Evolutionary conservation across 2,329 filamentous ascomycete species (phyloP), one percentile per base, ranked within the genome.

Genomic region (Penicillium sp.): DNA sequence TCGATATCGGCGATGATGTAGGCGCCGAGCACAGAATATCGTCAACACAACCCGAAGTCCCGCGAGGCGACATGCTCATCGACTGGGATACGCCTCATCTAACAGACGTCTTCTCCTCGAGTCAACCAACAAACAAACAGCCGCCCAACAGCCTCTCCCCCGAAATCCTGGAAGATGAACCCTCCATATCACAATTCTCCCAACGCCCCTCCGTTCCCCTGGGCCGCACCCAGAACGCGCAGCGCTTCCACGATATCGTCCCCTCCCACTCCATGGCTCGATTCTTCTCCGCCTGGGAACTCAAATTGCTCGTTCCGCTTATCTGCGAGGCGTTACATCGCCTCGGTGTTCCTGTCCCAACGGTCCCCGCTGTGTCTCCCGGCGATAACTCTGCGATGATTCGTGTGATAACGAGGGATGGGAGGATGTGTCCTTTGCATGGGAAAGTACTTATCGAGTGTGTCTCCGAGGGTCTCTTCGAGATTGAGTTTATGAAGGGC

Each of bases 401-500:
- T 65, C 89, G 90, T 67, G 85, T 99, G 64, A 89, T 90, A 74
- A 90, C 91, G 47, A 76, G 86, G 81, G 77, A 83, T 90, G 66
- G 85, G 80, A 67, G 80, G 66, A 71, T 79, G 71, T 77, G 80
- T 65, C 72, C 75, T 5, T 65, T 82, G 2, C 77, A 79, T 44
- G 80, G 80, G 4, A 80, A 80, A 38, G 77, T 82, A 9, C 69
- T 79, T 7, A 73, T 82, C 51, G 79, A 82, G 53, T 73, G 71
- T 54, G 78, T 81, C 2, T 80, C 81, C 0, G 81, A 79, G 19
- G 89, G 91, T 64, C 78, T 94, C 35, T 84, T 93, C 26, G 93
- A 97, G 76, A 91, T 97, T 30, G 86, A 92, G 56, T 98, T 99
- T 74, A 86, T 96, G 67, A 99, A 99, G 80, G 85, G 91, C 58